Base-by-base conservation (phyloP, 768 basidiomycete genomes). In the Russula emetica region DNA sequence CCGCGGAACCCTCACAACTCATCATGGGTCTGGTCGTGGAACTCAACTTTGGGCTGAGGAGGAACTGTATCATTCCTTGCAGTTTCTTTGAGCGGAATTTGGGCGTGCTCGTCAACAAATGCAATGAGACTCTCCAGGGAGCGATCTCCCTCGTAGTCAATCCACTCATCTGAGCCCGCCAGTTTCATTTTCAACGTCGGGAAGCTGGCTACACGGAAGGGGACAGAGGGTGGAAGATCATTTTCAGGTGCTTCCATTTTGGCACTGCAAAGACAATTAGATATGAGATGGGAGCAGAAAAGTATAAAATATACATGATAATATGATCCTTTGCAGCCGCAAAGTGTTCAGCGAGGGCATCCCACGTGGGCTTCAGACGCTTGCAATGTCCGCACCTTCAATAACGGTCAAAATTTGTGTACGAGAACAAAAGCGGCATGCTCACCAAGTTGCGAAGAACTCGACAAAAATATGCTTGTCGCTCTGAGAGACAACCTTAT, bases 231-330 rank as follows among this genome's bases (percentile, higher is more conserved):
- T 53, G 97, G 96, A 18, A 99, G 82, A 74, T 99, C 97, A 74
- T 99, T 99, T 76, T 97, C 94, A 63, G 87, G 88, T 2, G 94
- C 92, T 69, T 99, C 97, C 79, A 98, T 86, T 78, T 98, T 98
- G 71, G 94, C 95, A 74, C 90, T 93, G 63, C 5, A 58, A 38
- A 58, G 38, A 54, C 67, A 7, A 51, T 63, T 60, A 72, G 67
- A 59, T 66, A 62, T 22, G 53, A 61, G 60, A 47, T 24, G 16
- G 44, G 40, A 34, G n/a, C 11, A 55, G 20, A 11, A 38, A 42
- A 44, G 18, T 0, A 11, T 32, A 30, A 26, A 5, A 75, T 82
- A 56, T 74, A 95, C 94, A 96, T 94, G 70, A 85, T 69, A 61
- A 97, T 70, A 42, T 82, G 83, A 72, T 94, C 87, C 76, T 88